Evolutionary conservation across 2,329 filamentous ascomycete genomes (phyloP).

Genomic region (Exophiala aquamarina): DNA sequence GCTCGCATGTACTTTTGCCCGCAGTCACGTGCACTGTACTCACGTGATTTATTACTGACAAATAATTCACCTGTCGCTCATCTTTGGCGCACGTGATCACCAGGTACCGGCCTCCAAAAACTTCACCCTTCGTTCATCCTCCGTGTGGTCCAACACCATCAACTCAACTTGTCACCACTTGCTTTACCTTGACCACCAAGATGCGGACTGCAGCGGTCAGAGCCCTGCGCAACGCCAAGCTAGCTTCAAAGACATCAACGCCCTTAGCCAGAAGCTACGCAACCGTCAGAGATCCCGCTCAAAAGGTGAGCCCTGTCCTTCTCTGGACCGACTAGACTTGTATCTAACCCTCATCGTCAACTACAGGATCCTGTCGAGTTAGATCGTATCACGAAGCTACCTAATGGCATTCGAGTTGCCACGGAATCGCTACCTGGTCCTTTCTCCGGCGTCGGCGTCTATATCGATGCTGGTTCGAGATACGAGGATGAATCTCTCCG

Average conservation of each 20-base stretch:
- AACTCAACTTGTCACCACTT: neutral
- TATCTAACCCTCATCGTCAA: slow-evolving; percentile 2
- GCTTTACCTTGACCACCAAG: slow-evolving; percentile 6
- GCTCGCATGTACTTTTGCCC: too few relatives aligned
- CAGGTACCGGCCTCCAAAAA: neutral
- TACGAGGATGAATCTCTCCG: slow-evolving; percentile 85
- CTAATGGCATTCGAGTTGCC: slow-evolving; percentile 91
- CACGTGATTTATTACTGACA: too few relatives aligned
- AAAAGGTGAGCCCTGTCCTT: slow-evolving; percentile 20
- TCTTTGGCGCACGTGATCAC: too few relatives aligned
- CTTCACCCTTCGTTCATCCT: neutral
- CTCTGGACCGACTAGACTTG: neutral
- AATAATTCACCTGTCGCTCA: too few relatives aligned
- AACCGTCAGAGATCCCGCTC: slow-evolving; percentile 21
- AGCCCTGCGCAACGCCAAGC: slow-evolving; percentile 21
- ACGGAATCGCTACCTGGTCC: slow-evolving; percentile 92
- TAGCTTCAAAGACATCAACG: slow-evolving; percentile 12
- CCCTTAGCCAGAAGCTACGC: slow-evolving; percentile 25
- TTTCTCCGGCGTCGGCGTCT: slow-evolving; percentile 93
- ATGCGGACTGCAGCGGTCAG: slow-evolving; percentile 25
- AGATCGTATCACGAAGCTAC: slow-evolving; percentile 80
- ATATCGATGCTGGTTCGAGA: slow-evolving; percentile 90
- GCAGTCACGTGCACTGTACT: too few relatives aligned
- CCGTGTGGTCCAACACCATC: neutral
- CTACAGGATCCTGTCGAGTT: slow-evolving; percentile 77